Conservation (phyloP, 768 basidiomycete genomes). For the Panus rudis region DNA sequence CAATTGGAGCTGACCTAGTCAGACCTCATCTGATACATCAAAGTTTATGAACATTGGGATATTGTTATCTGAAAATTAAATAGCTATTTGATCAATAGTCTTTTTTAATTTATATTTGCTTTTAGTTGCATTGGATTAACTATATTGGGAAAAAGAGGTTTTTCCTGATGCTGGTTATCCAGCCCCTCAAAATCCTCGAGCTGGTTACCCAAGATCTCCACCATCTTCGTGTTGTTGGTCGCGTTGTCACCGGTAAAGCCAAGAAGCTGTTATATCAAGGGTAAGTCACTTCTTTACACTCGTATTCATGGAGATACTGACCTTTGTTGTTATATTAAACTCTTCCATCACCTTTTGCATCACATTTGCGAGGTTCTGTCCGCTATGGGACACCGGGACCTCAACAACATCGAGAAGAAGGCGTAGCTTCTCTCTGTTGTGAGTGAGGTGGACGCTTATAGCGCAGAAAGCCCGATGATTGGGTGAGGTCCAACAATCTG, state of each 20-base stretch:
- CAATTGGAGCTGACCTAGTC: no score
- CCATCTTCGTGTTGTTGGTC: slow-evolving; percentile 13
- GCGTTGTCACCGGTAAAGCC: slow-evolving; percentile 13
- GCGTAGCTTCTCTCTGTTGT: slow-evolving; percentile 19
- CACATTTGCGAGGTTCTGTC: slow-evolving; percentile 27
- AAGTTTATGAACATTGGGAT: no score
- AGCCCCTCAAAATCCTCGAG: neutral
- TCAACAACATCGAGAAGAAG: slow-evolving; percentile 33
- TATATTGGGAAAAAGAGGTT: no score
- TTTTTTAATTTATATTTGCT: no score
- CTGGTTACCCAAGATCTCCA: neutral
- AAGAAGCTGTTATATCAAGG: slow-evolving; percentile 6
- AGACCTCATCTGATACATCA: no score
- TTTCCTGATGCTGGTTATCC: no score
- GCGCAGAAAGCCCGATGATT: slow-evolving; percentile 29
- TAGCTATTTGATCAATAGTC: no score
- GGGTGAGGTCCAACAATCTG: slow-evolving; percentile 32
- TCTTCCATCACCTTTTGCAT: slow-evolving; percentile 28
- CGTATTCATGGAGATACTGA: slow-evolving; percentile 11
- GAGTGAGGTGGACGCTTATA: slow-evolving; percentile 27
- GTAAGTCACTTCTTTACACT: neutral
- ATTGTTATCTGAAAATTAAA: no score
- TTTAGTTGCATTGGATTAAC: no score
- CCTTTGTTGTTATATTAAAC: slow-evolving; percentile 30
- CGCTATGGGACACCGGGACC: slow-evolving; percentile 28